Conservation (phyloP, 2,329 filamentous ascomycete species). For the Stylonectria norvegica region DNA sequence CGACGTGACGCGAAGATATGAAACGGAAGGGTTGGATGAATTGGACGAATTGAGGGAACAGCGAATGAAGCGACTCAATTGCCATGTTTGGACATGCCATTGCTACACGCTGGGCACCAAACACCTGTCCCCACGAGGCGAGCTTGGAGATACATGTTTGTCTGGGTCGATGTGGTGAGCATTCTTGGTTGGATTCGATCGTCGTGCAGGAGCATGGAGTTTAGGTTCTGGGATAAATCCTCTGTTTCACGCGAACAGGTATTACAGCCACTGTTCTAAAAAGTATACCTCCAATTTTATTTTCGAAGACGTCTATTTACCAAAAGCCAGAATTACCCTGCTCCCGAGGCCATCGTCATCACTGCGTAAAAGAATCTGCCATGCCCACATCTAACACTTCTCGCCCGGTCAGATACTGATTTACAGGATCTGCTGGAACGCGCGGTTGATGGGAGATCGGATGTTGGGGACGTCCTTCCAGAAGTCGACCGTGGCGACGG, state of each 20-base stretch:
- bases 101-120: too few species aligned
- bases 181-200: conserved; percentile 7
- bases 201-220: not conserved
- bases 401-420: conserved; percentile 11
- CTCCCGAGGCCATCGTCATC: conserved; percentile 26
- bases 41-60: conserved; percentile 3
- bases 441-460: conserved; percentile 92
- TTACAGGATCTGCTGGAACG: conserved; percentile 96
- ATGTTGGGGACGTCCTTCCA: conserved; percentile 91
- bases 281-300: conserved; percentile 26
- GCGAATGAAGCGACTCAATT: conserved; percentile 1
- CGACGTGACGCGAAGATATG: conserved; percentile 19
- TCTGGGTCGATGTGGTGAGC: too few species aligned
- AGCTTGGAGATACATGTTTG: too few species aligned
- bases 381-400: conserved; percentile 3
- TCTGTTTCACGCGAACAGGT: not conserved
- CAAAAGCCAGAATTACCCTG: conserved; percentile 21
- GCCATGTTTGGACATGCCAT: too few species aligned
- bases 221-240: not conserved
- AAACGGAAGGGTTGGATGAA: conserved; percentile 15
- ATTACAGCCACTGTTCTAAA: conserved; percentile 18
- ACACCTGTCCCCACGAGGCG: too few species aligned
- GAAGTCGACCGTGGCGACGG: conserved; percentile 87
- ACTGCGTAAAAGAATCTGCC: conserved; percentile 23
- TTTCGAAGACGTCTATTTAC: conserved; percentile 24